Evolutionary conservation across 129 eudicot genomes (phyloP).

Genomic region (Smallanthus sonchifolius): DNA sequence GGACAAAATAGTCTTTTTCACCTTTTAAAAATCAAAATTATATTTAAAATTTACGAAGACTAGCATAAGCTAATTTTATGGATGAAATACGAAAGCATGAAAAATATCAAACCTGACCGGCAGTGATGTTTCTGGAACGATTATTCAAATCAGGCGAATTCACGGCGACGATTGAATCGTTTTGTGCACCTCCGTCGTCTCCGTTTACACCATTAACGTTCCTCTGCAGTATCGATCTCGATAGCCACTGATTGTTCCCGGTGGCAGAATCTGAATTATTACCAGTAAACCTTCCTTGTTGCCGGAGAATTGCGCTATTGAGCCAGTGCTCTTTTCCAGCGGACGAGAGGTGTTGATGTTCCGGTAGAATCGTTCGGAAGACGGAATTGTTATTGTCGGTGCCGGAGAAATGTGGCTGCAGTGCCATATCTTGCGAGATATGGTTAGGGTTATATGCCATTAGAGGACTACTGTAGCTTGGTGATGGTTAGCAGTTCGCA

Average conservation of each 20-base stretch:
- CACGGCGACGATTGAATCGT: conserved; percentile 21
- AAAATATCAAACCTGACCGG: conserved; percentile 18
- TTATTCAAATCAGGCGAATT: conserved; percentile 28
- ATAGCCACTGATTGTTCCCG: conserved; percentile 49
- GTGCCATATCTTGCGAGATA: background rate
- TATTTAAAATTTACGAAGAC: background rate
- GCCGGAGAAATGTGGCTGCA: conserved; percentile 29
- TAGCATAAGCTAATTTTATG: background rate
- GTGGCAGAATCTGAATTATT: too few species aligned
- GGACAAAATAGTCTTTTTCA: background rate
- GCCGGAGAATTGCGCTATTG: too few species aligned
- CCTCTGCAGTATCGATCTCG: conserved; percentile 48
- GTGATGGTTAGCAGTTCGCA: background rate
- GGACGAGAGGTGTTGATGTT: conserved; percentile 29
- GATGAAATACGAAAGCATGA: background rate
- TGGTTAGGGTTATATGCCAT: conserved; percentile 54
- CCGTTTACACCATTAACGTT: conserved; percentile 3
- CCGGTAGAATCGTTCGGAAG: conserved; percentile 34
- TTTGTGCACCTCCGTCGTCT: too few species aligned
- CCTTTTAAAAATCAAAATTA: background rate
- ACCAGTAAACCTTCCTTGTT: too few species aligned
- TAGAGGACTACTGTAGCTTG: background rate
- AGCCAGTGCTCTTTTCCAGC: conserved; percentile 39
- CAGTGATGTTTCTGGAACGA: conserved; percentile 18
- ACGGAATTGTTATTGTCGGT: conserved; percentile 21